Evolutionary conservation across 2,329 filamentous ascomycete species (phyloP).

Genomic region (Aureobasidium sp.): DNA sequence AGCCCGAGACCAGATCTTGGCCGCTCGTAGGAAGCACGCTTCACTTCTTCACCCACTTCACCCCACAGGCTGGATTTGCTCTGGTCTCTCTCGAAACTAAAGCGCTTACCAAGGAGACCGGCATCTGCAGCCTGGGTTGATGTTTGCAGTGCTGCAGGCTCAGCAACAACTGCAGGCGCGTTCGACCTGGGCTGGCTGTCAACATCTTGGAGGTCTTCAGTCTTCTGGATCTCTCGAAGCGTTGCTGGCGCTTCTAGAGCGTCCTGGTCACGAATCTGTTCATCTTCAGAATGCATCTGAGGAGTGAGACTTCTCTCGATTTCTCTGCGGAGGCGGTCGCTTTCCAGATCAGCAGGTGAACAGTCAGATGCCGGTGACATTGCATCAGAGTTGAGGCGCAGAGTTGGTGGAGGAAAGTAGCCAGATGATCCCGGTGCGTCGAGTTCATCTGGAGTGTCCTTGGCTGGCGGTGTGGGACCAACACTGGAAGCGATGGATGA

Average conservation of each 20-base stretch:
- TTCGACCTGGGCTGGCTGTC: background rate
- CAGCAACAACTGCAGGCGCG: background rate
- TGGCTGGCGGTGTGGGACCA: slow-evolving; percentile 39
- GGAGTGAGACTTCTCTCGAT: slow-evolving; percentile 63
- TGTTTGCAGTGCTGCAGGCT: background rate
- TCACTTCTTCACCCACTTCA: slow-evolving; percentile 12
- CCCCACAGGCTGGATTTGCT: slow-evolving; percentile 4
- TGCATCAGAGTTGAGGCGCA: background rate
- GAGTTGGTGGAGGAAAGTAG: slow-evolving; percentile 28
- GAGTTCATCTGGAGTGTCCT: slow-evolving; percentile 31
- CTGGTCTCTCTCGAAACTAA: slow-evolving; percentile 29
- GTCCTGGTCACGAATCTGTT: slow-evolving; percentile 20
- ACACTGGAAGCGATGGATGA: slow-evolving; percentile 28
- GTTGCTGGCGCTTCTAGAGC: slow-evolving; percentile 23
- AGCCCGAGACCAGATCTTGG: slow-evolving; percentile 25
- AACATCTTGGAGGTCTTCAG: background rate
- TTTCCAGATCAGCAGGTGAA: slow-evolving; percentile 54
- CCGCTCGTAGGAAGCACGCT: slow-evolving; percentile 21
- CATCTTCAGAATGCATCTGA: slow-evolving; percentile 17
- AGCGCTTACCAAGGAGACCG: slow-evolving; percentile 26
- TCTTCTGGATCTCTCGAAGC: slow-evolving; percentile 5
- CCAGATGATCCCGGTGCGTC: slow-evolving; percentile 20
- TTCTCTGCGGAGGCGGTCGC: slow-evolving; percentile 62
- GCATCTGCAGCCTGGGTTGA: background rate
- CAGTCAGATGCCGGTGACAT: slow-evolving; percentile 22